These are phyloP conservation scores for Lanmaoa rubissima DNA, from an alignment of 768 basidiomycete genomes.

Conservation along the genomic window DNA sequence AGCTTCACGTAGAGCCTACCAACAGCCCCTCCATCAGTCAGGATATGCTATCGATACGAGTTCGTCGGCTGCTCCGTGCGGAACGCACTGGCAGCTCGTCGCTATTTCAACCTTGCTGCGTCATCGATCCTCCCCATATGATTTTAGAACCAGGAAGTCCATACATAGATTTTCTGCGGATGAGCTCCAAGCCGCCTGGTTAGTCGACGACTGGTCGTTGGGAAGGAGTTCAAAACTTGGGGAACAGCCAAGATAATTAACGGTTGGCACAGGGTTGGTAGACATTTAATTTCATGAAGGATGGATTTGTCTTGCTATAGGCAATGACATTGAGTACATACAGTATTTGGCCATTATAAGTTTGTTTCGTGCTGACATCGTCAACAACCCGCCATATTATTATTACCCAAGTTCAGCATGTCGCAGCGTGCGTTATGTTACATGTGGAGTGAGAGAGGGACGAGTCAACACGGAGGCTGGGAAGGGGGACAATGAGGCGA, in stretches of 20 bases:
- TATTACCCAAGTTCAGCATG: constrained; percentile 31
- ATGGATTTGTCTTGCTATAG: neutral
- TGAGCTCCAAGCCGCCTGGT: constrained; percentile 41
- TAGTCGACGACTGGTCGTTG: constrained; percentile 56
- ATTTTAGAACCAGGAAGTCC: constrained; percentile 44
- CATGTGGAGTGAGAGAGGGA: constrained; percentile 22
- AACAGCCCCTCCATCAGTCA: constrained; percentile 27
- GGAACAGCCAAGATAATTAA: neutral
- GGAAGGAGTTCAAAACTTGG: constrained; percentile 37
- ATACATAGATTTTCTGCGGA: constrained; percentile 47
- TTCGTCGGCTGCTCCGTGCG: constrained; percentile 54
- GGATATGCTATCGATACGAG: constrained; percentile 33
- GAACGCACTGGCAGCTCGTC: constrained; percentile 43
- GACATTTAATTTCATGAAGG: neutral
- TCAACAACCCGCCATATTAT: constrained; percentile 9
- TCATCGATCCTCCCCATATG: constrained; percentile 53
- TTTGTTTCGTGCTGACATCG: constrained; percentile 8
- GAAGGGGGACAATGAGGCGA: constrained; percentile 1
- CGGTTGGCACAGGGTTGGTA: neutral
- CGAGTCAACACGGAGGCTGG: constrained; percentile 11
- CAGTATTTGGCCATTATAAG: neutral
- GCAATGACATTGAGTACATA: neutral
- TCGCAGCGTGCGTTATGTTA: constrained; percentile 30
- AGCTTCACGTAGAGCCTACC: constrained; percentile 49
- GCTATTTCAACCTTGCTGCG: constrained; percentile 54